Percentiles rank a stretch among this genome's conserved stretches.
Conservation (phyloP, 2,329 filamentous ascomycete species). For the Podosphaera fusca region DNA sequence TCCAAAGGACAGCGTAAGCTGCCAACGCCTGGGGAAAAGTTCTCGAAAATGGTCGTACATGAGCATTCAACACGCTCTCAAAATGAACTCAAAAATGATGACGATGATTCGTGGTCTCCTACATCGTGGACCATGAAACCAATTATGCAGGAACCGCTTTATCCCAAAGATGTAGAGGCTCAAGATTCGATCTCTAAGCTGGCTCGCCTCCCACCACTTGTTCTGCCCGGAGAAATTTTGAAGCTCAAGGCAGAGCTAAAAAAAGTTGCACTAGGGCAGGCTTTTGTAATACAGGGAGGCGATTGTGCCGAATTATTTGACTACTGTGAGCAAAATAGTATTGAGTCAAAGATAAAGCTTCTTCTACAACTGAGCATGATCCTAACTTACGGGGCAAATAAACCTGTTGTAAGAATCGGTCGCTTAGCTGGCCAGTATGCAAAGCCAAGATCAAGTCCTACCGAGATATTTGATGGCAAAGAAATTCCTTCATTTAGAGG, state of each 20-base stretch:
- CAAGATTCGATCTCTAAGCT: constrained; percentile 40
- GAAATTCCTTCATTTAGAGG: constrained; percentile 80
- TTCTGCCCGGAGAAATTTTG: constrained; percentile 59
- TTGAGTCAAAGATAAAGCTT: constrained; percentile 92
- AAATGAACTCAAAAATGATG: not conserved
- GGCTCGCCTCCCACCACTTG: constrained; percentile 47
- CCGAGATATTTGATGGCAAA: constrained; percentile 56
- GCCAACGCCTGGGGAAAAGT: no score
- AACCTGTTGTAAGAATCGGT: constrained; percentile 77
- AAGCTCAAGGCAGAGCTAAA: constrained; percentile 55
- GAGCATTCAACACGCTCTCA: no score
- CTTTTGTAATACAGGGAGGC: constrained; percentile 85
- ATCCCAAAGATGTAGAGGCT: constrained; percentile 38
- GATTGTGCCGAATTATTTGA: constrained; percentile 96
- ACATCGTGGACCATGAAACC: constrained; percentile 56
- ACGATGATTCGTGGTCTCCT: constrained; percentile 25
- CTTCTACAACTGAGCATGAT: constrained; percentile 93
- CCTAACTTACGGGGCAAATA: constrained; percentile 64
- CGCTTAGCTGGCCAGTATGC: constrained; percentile 96
- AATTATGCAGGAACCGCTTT: constrained; percentile 53
- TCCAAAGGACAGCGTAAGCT: no score
- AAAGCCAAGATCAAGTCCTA: constrained; percentile 77
- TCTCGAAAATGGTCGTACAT: no score
- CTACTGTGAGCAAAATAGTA: constrained; percentile 74
- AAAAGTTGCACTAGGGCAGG: constrained; percentile 73